Base-by-base conservation (phyloP, 805 yeast genomes). In the Suhomyces canberraensis region DNA sequence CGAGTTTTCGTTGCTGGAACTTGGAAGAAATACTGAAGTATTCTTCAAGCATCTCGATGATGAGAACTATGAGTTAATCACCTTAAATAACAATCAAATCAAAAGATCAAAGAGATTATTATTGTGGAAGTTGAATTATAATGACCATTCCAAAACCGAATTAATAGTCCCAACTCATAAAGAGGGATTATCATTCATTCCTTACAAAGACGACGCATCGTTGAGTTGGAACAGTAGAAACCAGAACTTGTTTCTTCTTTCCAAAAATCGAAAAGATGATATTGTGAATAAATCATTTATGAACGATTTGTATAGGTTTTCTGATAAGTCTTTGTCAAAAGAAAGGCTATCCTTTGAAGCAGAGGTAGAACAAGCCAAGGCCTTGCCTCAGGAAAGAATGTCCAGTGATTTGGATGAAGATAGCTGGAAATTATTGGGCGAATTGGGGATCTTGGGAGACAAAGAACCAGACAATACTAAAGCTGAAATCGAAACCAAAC, bases 61-160 rank as follows among this genome's bases (percentile, higher is more conserved):
- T 25, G 50, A 44, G 19, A 48, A 31, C 11, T 68, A 68, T 44
- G 60, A 58, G 33, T 40, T 68, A 24, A 46, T 54, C 16, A 52
- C 71, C 1, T 39, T 61, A 11, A 54, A 52, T 21, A 37, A 40
- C 11, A 52, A 44, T 25, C 66, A 59, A 37, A 51, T 59, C n/a
- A 51, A 54, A 35, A 48, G 69, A 8, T 61, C 63, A 14, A 66
- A 64, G 41, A 47, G 73, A 31, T 52, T 68, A 15, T 41, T 70
- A 21, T 41, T 66, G 34, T 67, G 74, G 74, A 38, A 50, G 16
- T 48, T 69, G 33, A 57, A 66, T 45, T 60, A 51, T 45, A 63
- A 61, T 36, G 42, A 53, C 19, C 66, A 60, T 35, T 28, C 44
- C 16, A 41, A 40, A 6, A 49, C 50, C 21, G 21, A 29, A 11